Conservation (phyloP, 2,329 filamentous ascomycete genomes). For the Calonectria leucothoes region DNA sequence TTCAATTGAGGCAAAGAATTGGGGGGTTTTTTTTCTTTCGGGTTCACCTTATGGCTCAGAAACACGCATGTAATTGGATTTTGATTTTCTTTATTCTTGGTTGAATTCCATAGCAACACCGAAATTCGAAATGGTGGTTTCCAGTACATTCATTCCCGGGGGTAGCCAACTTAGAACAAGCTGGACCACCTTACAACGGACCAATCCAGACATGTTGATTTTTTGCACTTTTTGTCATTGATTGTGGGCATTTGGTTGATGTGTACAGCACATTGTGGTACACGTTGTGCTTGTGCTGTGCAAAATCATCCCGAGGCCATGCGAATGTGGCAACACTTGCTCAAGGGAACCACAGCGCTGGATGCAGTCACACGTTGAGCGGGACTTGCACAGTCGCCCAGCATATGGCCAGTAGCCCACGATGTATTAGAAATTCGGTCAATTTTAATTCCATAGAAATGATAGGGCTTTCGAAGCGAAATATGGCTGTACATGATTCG, state of each 20-base stretch:
- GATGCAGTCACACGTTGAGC: background rate
- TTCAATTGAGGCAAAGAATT: too few relatives aligned
- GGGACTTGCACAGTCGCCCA: background rate
- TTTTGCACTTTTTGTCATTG: too few relatives aligned
- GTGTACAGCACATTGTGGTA: background rate
- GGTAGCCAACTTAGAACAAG: background rate
- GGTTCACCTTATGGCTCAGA: background rate
- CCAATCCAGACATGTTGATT: too few relatives aligned
- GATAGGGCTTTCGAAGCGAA: background rate
- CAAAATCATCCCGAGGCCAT: background rate
- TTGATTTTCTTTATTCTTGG: background rate
- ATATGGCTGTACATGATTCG: background rate
- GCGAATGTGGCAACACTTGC: background rate
- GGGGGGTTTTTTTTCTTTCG: too few relatives aligned
- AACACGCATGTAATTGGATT: background rate
- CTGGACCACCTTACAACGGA: too few relatives aligned
- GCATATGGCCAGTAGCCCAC: too few relatives aligned
- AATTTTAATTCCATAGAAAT: background rate
- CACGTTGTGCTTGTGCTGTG: background rate
- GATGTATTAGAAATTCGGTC: too few relatives aligned
- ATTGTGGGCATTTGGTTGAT: too few relatives aligned
- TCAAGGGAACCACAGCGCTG: background rate
- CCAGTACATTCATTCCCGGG: background rate
- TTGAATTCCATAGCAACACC: background rate
- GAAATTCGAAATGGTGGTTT: background rate